These are phyloP conservation scores for Terana coerulea DNA, from an alignment of 768 basidiomycete genomes.

Conservation along the genomic window DNA sequence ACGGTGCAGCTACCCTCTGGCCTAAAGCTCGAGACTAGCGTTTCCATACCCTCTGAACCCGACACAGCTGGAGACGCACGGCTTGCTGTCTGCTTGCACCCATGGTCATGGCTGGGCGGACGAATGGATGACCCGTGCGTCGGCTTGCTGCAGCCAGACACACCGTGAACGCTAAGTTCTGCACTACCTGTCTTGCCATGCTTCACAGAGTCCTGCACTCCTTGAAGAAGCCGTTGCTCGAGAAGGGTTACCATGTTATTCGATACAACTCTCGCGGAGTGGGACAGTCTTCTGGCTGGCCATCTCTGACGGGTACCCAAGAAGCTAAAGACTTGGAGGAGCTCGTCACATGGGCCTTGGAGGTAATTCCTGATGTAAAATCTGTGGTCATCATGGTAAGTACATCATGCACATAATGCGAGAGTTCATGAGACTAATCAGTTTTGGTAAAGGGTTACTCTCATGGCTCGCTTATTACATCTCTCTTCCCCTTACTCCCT, in stretches of 20 bases:
- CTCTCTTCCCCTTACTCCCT: constrained; percentile 54
- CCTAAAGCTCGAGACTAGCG: constrained; percentile 17
- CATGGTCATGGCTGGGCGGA: constrained; percentile 85
- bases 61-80: constrained; percentile 29
- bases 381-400: constrained; percentile 61
- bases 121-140: constrained; percentile 74
- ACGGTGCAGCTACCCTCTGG: constrained; percentile 21
- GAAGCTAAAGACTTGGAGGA: constrained; percentile 71
- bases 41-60: constrained; percentile 7
- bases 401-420: constrained; percentile 13
- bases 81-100: constrained; percentile 71
- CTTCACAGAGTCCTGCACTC: constrained; percentile 41
- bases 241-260: constrained; percentile 52
- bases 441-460: constrained; percentile 91
- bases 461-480: constrained; percentile 70
- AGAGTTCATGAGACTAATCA: not conserved
- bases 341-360: constrained; percentile 52
- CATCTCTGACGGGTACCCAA: constrained; percentile 66
- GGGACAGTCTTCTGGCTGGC: constrained; percentile 67
- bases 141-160: not conserved
- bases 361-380: constrained; percentile 36
- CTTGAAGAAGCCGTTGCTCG: constrained; percentile 39
- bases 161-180: not conserved
- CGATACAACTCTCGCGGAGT: constrained; percentile 79
- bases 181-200: not conserved